phyloP scores from a whole-genome alignment of 2,329 filamentous ascomycete genomes.

The Xylariaceae sp. region DNA sequence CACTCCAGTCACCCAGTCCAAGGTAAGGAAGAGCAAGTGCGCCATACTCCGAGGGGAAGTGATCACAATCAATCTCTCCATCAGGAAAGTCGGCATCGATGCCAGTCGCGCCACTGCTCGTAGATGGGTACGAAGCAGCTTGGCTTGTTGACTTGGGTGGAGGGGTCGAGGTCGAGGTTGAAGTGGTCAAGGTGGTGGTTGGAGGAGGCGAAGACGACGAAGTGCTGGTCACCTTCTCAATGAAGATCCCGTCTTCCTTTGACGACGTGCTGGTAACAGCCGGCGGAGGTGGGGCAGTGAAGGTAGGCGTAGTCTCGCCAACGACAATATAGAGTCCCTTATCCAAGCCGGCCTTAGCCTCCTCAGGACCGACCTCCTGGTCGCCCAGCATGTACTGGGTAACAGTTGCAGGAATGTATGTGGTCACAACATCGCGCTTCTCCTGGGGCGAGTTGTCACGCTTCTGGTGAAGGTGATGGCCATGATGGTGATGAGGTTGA shows the following conservation, averaged over 20 bases:
- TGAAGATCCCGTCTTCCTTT: slow-evolving; percentile 41
- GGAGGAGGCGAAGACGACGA: slow-evolving; percentile 40
- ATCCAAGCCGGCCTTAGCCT: slow-evolving; percentile 74
- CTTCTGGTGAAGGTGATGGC: slow-evolving; percentile 65
- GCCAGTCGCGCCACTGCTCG: slow-evolving; percentile 52
- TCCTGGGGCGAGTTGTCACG: slow-evolving; percentile 54
- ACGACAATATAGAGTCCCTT: slow-evolving; percentile 73
- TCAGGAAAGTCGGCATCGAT: slow-evolving; percentile 75
- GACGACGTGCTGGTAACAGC: slow-evolving; percentile 42
- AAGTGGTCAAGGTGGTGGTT: slow-evolving; percentile 35
- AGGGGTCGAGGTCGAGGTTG: slow-evolving; percentile 30
- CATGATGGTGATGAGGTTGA: slow-evolving; percentile 63
- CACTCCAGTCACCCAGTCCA: slow-evolving; percentile 75
- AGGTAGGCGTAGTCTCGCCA: slow-evolving; percentile 62
- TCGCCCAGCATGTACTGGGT: slow-evolving; percentile 76
- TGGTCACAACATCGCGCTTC: slow-evolving; percentile 56
- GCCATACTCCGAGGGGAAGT: slow-evolving; percentile 83
- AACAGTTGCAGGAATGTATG: slow-evolving; percentile 65
- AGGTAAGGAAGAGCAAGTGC: slow-evolving; percentile 74
- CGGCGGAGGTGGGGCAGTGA: slow-evolving; percentile 50
- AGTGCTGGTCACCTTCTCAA: slow-evolving; percentile 38
- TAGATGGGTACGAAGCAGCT: slow-evolving; percentile 34
- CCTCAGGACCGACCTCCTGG: slow-evolving; percentile 61
- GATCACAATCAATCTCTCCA: slow-evolving; percentile 71
- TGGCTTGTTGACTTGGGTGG: slow-evolving; percentile 36